These are phyloP conservation scores for Quercus tomentella DNA, from an alignment of 331 rosid genomes.

Conservation along the genomic window DNA sequence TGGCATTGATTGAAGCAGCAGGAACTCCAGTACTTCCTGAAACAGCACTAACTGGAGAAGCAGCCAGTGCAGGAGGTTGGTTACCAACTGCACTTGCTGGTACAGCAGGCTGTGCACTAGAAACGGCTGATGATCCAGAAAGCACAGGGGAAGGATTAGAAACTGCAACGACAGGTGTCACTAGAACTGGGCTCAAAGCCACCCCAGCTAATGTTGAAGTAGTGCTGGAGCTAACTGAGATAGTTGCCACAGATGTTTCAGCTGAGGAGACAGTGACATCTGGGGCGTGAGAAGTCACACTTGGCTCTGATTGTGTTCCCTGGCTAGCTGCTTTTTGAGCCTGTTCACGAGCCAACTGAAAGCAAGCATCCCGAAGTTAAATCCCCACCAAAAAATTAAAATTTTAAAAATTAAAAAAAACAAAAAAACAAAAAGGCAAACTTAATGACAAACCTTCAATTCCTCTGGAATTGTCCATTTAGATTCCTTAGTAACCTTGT, in stretches of 20 bases:
- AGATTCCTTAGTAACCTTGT: conserved; percentile 90
- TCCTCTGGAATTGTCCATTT: conserved; percentile 98
- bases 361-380: conserved; percentile 24
- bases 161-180: conserved; percentile 58
- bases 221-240: conserved; percentile 37
- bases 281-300: conserved; percentile 37
- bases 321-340: conserved; percentile 66
- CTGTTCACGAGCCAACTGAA: conserved; percentile 92
- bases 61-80: conserved; percentile 42
- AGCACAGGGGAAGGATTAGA: conserved; percentile 47
- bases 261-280: conserved; percentile 30
- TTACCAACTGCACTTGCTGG: conserved; percentile 39
- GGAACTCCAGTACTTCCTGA: conserved; percentile 57
- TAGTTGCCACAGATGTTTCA: conserved; percentile 37
- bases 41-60: conserved; percentile 32
- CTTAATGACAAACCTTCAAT: conserved; percentile 58
- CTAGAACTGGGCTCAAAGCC: conserved; percentile 70
- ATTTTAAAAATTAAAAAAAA: too few species aligned
- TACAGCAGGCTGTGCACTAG: conserved; percentile 37
- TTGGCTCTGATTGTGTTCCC: conserved; percentile 50
- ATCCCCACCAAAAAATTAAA: neutral
- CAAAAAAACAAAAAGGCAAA: conserved; percentile 1
- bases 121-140: conserved; percentile 45
- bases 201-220: conserved; percentile 46
- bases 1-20: conserved; percentile 39